Base-by-base conservation (phyloP, 2,329 filamentous ascomycete species). In the Fusarium sp. region DNA sequence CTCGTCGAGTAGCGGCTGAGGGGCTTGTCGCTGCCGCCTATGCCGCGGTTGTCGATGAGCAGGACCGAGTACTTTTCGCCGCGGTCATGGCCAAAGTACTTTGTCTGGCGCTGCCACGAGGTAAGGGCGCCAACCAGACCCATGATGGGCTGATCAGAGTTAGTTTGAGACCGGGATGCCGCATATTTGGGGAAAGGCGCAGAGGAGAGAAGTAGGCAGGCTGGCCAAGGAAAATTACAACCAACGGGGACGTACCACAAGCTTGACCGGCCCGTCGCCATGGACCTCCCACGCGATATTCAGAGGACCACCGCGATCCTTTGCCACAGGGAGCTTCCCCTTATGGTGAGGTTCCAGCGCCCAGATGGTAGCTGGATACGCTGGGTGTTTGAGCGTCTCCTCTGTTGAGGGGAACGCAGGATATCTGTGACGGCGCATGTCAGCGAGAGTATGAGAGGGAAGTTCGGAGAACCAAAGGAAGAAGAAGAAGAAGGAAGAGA, bases 91-190 rank as follows among this genome's bases (percentile, higher is more conserved):
- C 93, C 94, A 79, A 97, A 96, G 83, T 94, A 88, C 75, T 92
- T 90, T 11, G 92, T 96, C 80, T 97, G 94, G 62, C 93, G 90
- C 85, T 97, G 94, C 93, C 93, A 97, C 65, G 91, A 88, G 50
- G 89, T 87, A 79, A 89, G 87, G 68, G 86, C 87, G 65, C 91
- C 91, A 40, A 92, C 94, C 5, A 97, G 88, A 72, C 94, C 94
- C 91, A 94, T 94, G 77, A 97, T 88, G 84, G 93, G 91, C 93
- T 95, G 77, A 57, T 3, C 20, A 40, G 42, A 45, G 50, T 61
- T 14, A 68, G 66, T 40, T 20, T 6, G 14, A 47, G 38, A 6
- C 54, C 31, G 27, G 8, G 27, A 22, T n/a, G 27, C 34, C n/a
- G 34, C 57, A 34, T 60, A 58, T 50, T 65, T 4, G 61, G 50